Conservation (phyloP, 148 eudicot genomes). For the Camellia sinensis region DNA sequence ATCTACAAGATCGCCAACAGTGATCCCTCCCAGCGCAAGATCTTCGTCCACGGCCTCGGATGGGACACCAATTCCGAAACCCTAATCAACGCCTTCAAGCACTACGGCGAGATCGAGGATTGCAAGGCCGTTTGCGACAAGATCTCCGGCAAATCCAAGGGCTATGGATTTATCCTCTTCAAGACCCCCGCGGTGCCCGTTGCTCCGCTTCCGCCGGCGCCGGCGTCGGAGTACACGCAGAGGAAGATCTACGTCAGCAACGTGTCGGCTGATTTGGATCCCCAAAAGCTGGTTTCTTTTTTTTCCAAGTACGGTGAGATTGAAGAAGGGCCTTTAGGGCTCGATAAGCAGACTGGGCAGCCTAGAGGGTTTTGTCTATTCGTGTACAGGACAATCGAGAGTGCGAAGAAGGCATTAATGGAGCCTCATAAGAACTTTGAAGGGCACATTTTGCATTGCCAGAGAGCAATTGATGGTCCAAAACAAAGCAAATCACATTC, state of each 20-base stretch:
- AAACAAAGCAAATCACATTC: constrained; percentile 25
- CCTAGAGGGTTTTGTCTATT: constrained; percentile 83
- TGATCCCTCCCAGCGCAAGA: constrained; percentile 75
- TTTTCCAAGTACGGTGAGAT: constrained; percentile 81
- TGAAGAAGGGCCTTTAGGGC: constrained; percentile 90
- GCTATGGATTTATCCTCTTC: constrained; percentile 78
- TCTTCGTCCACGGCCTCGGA: constrained; percentile 86
- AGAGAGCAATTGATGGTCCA: constrained; percentile 82
- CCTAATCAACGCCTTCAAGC: constrained; percentile 36
- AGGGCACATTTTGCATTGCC: constrained; percentile 65
- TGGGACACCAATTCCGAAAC: constrained; percentile 86
- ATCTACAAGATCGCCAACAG: constrained; percentile 55
- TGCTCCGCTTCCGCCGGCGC: background rate
- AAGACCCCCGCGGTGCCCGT: constrained; percentile 28
- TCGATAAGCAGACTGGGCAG: constrained; percentile 78
- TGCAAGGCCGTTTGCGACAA: constrained; percentile 77
- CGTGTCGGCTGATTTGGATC: constrained; percentile 73
- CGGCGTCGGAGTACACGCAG: constrained; percentile 67
- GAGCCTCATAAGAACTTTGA: constrained; percentile 90
- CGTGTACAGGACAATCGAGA: constrained; percentile 63
- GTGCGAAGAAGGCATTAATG: constrained; percentile 73
- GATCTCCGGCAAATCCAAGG: constrained; percentile 71
- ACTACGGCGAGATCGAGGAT: constrained; percentile 85
- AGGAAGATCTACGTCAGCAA: constrained; percentile 92
- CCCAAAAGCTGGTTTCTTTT: constrained; percentile 43